phyloP scores from a whole-genome alignment of 169 alveolate genomes.

The Plasmodium inui region DNA sequence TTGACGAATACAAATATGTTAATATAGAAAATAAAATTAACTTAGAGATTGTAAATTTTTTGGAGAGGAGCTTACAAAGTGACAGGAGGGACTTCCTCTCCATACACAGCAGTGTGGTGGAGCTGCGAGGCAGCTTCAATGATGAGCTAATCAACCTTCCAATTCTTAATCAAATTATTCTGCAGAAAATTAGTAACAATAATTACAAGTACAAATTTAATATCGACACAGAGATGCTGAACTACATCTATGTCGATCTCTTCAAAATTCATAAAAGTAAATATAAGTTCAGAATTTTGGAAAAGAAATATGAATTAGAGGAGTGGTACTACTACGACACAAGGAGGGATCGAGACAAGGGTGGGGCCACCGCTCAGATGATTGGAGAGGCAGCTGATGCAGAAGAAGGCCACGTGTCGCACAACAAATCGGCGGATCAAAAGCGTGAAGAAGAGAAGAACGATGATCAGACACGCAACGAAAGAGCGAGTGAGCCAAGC shows the following conservation, averaged over 20 bases:
- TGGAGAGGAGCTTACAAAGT: constrained; percentile 13
- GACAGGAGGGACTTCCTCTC: constrained; percentile 15
- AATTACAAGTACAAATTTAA: constrained; percentile 59
- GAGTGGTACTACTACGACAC: constrained; percentile 55
- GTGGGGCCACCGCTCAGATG: not conserved
- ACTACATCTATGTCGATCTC: constrained; percentile 58
- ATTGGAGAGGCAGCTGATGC: not conserved
- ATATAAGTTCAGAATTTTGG: constrained; percentile 48
- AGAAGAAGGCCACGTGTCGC: not conserved
- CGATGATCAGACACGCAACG: not conserved
- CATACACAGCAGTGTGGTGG: constrained; percentile 53
- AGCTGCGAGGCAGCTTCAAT: constrained; percentile 48
- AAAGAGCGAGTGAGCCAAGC: not conserved
- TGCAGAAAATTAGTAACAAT: constrained; percentile 54
- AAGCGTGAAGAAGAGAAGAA: not conserved
- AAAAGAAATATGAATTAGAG: constrained; percentile 52
- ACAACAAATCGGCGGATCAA: not conserved
- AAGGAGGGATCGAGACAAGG: not conserved
- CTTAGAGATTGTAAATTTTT: constrained; percentile 39
- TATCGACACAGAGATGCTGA: constrained; percentile 28
- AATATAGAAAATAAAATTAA: constrained; percentile 64
- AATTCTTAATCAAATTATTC: constrained; percentile 33
- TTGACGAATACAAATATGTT: constrained; percentile 62
- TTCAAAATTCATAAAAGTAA: constrained; percentile 60
- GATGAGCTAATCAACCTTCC: constrained; percentile 58